Evolutionary conservation across 371 early-diverging fungal genomes (phyloP), one percentile per base, ranked within the genome.

Genomic region (Apophysomyces sp.): DNA sequence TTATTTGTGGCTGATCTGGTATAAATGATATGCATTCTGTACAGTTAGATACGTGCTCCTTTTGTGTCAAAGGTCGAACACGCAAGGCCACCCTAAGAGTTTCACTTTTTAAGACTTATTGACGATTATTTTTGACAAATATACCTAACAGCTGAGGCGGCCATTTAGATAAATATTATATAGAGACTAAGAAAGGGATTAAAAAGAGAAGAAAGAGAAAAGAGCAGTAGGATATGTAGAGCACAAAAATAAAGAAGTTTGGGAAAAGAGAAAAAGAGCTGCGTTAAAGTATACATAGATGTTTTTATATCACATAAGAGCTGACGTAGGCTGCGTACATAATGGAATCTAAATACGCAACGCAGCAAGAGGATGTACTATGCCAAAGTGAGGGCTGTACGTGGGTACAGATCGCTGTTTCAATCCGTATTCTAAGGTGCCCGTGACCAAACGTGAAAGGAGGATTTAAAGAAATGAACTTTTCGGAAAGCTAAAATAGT

Each of bases 71-170:
- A 32, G 94, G 94, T 8, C 93, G 86, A 28, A 94, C 86, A 52
- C 94, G 85, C 54, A 94, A 76, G 26, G 90, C 92, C 44, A 94
- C 94, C 69, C 90, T 68, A 34, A n/a, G n/a, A n/a, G n/a, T n/a
- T n/a, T n/a, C n/a, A n/a, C n/a, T n/a, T n/a, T n/a, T n/a, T n/a
- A n/a, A n/a, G n/a, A n/a, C n/a, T n/a, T n/a, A 57, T 12, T 49
- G 29, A 24, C 31, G 49, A n/a, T 34, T 28, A 27, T 24, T 34
- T 41, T 29, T 31, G 28, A 34, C 52, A 55, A 34, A 30, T 61
- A 28, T 67, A 77, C 77, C 71, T 73, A 57, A 76, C 77, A 52
- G 78, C 75, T 52, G 65, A 64, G 27, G 67, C 55, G 31, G 62
- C 52, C 69, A 66, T 69, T 59, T 32, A 30, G 11, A 12, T 4